Percentiles rank a stretch among this genome's conserved stretches.
Evolutionary conservation across 1,284 basidiomycete genomes (phyloP).

Genomic region (Chiua sp.): DNA sequence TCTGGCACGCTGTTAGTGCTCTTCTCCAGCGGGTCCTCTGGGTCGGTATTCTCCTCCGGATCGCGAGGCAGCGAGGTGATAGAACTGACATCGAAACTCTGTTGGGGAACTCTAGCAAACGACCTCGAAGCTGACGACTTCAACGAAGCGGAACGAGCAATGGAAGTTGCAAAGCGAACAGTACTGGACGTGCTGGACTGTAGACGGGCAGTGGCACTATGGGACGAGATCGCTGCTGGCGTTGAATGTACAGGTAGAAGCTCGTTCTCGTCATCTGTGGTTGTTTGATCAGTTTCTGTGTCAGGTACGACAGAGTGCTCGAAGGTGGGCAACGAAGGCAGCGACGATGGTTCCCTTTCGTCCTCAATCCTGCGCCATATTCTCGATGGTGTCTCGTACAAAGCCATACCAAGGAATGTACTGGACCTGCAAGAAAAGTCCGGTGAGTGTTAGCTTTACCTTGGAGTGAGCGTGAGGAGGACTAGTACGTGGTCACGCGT

Average conservation of each 20-base stretch:
- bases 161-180: constrained; percentile 73
- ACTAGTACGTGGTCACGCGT: constrained; percentile 23
- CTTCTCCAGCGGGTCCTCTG: constrained; percentile 41
- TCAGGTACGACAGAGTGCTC: constrained; percentile 59
- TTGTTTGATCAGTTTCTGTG: constrained; percentile 35
- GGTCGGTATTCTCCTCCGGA: constrained; percentile 44
- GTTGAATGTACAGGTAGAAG: constrained; percentile 66
- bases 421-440: constrained; percentile 2
- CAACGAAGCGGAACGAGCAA: constrained; percentile 56
- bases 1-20: constrained; percentile 58
- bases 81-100: constrained; percentile 64
- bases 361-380: constrained; percentile 82
- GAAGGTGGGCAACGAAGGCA: constrained; percentile 72
- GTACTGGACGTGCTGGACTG: constrained; percentile 65
- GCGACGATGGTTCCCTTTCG: constrained; percentile 74
- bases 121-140: constrained; percentile 42
- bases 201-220: constrained; percentile 49
- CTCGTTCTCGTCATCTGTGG: constrained; percentile 41
- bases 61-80: constrained; percentile 59
- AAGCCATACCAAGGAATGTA: constrained; percentile 31
- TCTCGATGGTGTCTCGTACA: constrained; percentile 79
- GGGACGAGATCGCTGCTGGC: constrained; percentile 52
- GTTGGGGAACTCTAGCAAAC: constrained; percentile 34
- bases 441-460: not conserved
- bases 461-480: not conserved